Evolutionary conservation across 257 asterid genomes (phyloP).

Genomic region (Scutellaria galericulata): DNA sequence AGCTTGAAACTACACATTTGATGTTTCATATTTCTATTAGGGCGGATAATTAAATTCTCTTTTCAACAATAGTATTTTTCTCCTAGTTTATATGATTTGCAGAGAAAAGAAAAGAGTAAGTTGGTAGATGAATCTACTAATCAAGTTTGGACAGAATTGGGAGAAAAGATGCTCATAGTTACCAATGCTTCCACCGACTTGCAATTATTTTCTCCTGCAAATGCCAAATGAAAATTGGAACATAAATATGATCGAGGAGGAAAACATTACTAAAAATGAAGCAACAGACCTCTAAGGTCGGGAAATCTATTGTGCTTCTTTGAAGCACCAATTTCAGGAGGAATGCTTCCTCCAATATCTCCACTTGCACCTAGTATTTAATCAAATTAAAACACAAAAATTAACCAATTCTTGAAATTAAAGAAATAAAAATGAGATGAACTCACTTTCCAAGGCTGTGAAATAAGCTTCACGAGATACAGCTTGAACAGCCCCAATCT

Average conservation of each 20-base stretch:
- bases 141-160: not conserved
- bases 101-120: too few relatives aligned
- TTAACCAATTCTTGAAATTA: not conserved
- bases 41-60: not conserved
- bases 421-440: not conserved
- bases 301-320: conserved; percentile 66
- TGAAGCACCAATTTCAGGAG: conserved; percentile 58
- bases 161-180: conserved; percentile 17
- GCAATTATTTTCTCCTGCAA: conserved; percentile 67
- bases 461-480: conserved; percentile 82
- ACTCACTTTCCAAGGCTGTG: conserved; percentile 71
- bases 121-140: not conserved
- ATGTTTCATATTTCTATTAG: too few relatives aligned
- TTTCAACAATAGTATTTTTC: not conserved
- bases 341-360: conserved; percentile 42
- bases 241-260: too few relatives aligned
- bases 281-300: conserved; percentile 58
- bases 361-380: conserved; percentile 53
- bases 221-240: not conserved
- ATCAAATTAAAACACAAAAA: conserved; percentile 1
- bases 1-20: too few relatives aligned
- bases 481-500: conserved; percentile 93
- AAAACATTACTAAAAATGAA: too few relatives aligned
- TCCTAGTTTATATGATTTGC: not conserved
- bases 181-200: conserved; percentile 82